Evolutionary conservation across 805 yeast genomes (phyloP).

Genomic region (Sugiyamaella americana): DNA sequence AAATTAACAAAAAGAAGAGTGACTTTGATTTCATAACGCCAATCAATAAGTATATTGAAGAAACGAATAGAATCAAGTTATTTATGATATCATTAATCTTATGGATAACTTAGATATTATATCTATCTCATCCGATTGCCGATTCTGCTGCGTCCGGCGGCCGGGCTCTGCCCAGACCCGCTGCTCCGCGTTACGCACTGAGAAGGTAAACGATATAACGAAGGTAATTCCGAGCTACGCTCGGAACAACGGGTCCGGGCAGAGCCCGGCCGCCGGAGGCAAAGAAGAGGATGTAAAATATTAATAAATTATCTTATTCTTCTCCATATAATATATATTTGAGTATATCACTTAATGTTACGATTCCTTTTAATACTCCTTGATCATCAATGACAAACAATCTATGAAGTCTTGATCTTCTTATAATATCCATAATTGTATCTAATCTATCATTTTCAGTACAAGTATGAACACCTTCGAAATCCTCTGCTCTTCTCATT

Average conservation of each 20-base stretch:
- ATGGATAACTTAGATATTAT: too few species aligned
- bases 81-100: too few species aligned
- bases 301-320: neutral
- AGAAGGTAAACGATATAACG: too few species aligned
- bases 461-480: slow-evolving; percentile 97
- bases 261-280: slow-evolving; percentile 1
- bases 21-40: neutral
- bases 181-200: neutral
- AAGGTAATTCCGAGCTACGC: too few species aligned
- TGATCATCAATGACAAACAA: slow-evolving; percentile 85
- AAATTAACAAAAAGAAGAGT: neutral
- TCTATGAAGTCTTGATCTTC: slow-evolving; percentile 86
- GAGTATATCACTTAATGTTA: slow-evolving; percentile 86
- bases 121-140: too few species aligned
- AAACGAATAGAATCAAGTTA: too few species aligned
- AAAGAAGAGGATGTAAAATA: neutral
- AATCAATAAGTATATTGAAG: too few species aligned
- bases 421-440: slow-evolving; percentile 86
- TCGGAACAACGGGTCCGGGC: neutral
- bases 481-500: slow-evolving; percentile 88
- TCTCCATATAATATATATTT: slow-evolving; percentile 71
- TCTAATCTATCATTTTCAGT: slow-evolving; percentile 79
- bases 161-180: neutral
- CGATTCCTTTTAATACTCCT: slow-evolving; percentile 72
- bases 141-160: neutral